phyloP scores from a whole-genome alignment of 192 early-diverging fungal species.

The Globomyces pollinis-pini region DNA sequence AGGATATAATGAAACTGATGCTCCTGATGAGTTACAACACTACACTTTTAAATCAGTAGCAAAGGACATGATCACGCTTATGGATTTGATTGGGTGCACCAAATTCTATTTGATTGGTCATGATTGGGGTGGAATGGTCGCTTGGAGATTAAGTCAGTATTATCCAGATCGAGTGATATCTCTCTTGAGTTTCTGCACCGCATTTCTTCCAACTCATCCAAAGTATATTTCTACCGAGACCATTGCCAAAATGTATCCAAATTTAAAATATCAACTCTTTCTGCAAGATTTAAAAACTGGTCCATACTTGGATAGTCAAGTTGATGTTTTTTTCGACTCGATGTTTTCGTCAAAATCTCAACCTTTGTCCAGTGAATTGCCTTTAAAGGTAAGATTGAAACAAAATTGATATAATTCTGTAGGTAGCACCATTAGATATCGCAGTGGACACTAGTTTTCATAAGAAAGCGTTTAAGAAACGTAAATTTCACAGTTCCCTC shows the following conservation, averaged over 20 bases:
- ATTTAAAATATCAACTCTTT: constrained; percentile 45
- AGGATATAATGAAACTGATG: constrained; percentile 35
- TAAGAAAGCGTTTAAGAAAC: constrained; percentile 23
- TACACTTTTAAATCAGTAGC: constrained; percentile 46
- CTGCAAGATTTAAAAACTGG: constrained; percentile 9
- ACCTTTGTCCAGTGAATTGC: no score
- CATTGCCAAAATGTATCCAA: constrained; percentile 37
- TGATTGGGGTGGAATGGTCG: constrained; percentile 49
- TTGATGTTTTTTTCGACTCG: constrained; percentile 6
- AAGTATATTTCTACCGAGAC: constrained; percentile 30
- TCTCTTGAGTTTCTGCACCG: constrained; percentile 44
- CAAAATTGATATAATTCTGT: no score
- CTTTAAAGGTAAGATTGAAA: no score
- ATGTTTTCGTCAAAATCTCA: constrained; percentile 23
- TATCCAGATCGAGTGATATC: constrained; percentile 53
- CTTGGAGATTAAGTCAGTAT: constrained; percentile 47
- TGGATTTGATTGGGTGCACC: constrained; percentile 45
- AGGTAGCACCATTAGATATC: background rate
- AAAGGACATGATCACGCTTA: constrained; percentile 45
- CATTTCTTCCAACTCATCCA: constrained; percentile 35
- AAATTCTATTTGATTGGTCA: constrained; percentile 55
- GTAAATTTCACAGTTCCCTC: constrained; percentile 44
- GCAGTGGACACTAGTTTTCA: background rate
- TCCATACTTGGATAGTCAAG: background rate
- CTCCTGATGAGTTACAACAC: constrained; percentile 17